Evolutionary conservation across 352 stramenopile genomes (phyloP).

Genomic region (Elongisporangium anandrum): DNA sequence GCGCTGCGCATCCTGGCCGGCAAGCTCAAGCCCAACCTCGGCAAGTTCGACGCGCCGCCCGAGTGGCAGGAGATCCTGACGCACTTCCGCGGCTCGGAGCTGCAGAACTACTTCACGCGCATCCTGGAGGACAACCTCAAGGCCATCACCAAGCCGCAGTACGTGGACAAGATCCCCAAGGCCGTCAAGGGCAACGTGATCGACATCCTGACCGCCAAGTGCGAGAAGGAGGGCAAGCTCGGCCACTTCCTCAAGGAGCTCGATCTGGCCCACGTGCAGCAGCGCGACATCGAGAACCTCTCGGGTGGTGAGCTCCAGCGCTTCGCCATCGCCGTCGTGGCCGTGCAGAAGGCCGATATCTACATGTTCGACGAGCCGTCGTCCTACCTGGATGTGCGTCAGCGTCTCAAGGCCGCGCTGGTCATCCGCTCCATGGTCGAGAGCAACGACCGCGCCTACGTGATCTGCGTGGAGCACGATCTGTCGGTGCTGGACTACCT

Average conservation of each 20-base stretch:
- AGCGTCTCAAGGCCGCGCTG: conserved; percentile 96
- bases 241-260: conserved; percentile 88
- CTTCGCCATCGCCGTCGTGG: conserved; percentile 97
- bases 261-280: conserved; percentile 96
- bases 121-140: conserved; percentile 99
- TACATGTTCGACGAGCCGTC: conserved; percentile 99
- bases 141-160: conserved; percentile 99
- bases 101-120: conserved; percentile 99
- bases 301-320: conserved; percentile 99
- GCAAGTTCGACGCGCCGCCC: conserved; percentile 93
- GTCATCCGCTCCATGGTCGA: conserved; percentile 98
- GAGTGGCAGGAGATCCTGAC: conserved; percentile 99
- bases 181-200: conserved; percentile 94
- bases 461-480: conserved; percentile 99
- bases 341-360: conserved; percentile 95
- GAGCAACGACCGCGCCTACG: conserved; percentile 87
- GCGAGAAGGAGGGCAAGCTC: conserved; percentile 84
- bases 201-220: conserved; percentile 93
- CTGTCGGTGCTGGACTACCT: conserved; percentile 99
- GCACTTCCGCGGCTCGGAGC: conserved; percentile 96
- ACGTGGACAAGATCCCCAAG: conserved; percentile 99
- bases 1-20: conserved; percentile 98
- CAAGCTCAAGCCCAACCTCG: conserved; percentile 99
- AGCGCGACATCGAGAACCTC: conserved; percentile 95
- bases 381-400: conserved; percentile 99